phyloP scores from a whole-genome alignment of 306 rosid species.

The Calophaca sinica region DNA sequence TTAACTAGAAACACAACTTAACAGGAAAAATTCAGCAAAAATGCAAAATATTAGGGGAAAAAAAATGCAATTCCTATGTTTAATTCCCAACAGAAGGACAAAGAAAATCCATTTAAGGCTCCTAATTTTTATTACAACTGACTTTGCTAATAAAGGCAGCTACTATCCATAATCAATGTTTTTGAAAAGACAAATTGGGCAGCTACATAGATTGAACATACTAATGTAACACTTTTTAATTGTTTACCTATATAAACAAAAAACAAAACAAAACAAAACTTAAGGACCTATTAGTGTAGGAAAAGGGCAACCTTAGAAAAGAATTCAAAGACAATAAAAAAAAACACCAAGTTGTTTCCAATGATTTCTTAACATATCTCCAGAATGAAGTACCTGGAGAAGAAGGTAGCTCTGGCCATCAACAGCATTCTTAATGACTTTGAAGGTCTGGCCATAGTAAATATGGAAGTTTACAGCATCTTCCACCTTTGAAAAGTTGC shows the following conservation, averaged over 20 bases:
- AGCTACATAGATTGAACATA: too few species aligned
- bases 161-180: too few species aligned
- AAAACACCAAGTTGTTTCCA: neutral
- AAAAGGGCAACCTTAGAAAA: neutral
- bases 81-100: neutral
- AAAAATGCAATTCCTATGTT: constrained; percentile 12
- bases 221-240: too few species aligned
- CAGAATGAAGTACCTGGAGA: constrained; percentile 72
- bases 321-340: constrained; percentile 25
- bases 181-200: too few species aligned
- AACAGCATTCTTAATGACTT: constrained; percentile 83
- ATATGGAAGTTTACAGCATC: constrained; percentile 78
- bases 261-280: constrained; percentile 8
- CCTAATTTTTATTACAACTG: too few species aligned
- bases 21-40: constrained; percentile 16
- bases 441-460: constrained; percentile 91
- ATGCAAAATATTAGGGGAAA: neutral
- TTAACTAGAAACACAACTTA: constrained; percentile 33
- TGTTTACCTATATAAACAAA: neutral
- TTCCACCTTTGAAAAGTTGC: constrained; percentile 78
- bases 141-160: too few species aligned
- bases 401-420: constrained; percentile 97
- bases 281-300: neutral
- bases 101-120: too few species aligned
- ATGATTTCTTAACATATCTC: neutral